phyloP scores from a whole-genome alignment of 305 asterid species.

The Fraxinus albicans region DNA sequence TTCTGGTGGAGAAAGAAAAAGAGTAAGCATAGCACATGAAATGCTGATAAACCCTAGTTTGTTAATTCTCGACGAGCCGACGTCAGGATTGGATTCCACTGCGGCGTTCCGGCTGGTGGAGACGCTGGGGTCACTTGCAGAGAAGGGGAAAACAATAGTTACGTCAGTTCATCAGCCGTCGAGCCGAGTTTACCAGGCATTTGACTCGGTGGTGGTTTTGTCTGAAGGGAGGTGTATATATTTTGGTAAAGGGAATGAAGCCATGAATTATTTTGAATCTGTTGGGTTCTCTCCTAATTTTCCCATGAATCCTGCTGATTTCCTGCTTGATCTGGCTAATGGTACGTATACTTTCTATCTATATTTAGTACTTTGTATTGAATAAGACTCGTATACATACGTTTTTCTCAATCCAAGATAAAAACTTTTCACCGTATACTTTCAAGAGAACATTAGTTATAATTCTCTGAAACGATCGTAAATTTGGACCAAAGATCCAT shows the following conservation, averaged over 20 bases:
- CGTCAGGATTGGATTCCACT: conserved; percentile 89
- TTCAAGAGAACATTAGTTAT: not conserved
- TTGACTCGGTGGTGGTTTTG: conserved; percentile 51
- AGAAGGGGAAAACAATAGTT: conserved; percentile 69
- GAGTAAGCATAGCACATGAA: conserved; percentile 90
- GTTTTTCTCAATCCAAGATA: not conserved
- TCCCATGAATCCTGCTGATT: conserved; percentile 86
- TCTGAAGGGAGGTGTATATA: conserved; percentile 54
- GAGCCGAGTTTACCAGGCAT: conserved; percentile 52
- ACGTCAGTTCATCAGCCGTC: conserved; percentile 64
- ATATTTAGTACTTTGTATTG: not conserved
- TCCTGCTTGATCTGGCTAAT: conserved; percentile 86
- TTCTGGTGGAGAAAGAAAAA: conserved; percentile 90
- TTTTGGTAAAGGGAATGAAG: conserved; percentile 41
- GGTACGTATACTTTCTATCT: conserved; percentile 37
- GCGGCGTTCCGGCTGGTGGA: conserved; percentile 70
- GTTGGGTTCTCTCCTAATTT: conserved; percentile 48
- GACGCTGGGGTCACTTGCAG: conserved; percentile 57
- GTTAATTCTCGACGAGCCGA: conserved; percentile 83
- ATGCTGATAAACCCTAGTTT: conserved; percentile 87
- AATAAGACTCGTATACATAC: not conserved
- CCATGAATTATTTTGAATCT: conserved; percentile 43
- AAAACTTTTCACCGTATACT: not conserved
- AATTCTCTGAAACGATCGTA: not conserved
- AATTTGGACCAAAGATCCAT: not conserved